A percentile compares a stretch with the other conserved stretches of the same genome.
Evolutionary conservation across 208 protist genomes (phyloP).

Genomic region (Strigomonas galati): DNA sequence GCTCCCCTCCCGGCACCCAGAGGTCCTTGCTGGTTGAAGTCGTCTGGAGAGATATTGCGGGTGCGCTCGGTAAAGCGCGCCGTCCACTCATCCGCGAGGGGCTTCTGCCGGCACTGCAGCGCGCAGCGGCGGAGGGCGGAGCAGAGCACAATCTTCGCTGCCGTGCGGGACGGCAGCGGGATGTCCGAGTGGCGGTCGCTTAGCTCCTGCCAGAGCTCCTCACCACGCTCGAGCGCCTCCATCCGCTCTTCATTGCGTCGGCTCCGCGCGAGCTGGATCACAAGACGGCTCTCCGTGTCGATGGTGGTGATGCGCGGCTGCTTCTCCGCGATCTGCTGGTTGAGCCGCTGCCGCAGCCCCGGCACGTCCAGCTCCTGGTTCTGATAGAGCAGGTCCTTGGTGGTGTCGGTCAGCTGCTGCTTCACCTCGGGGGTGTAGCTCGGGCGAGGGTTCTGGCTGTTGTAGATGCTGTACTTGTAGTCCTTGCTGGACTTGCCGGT

Average conservation of each 20-base stretch:
- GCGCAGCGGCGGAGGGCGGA: slow-evolving; percentile 75
- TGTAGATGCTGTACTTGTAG: not conserved
- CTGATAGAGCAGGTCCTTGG: not conserved
- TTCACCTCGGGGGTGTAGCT: not conserved
- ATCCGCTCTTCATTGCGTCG: slow-evolving; percentile 36
- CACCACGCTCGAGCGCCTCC: slow-evolving; percentile 66
- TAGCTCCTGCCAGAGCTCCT: slow-evolving; percentile 69
- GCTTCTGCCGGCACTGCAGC: slow-evolving; percentile 31
- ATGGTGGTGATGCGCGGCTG: slow-evolving; percentile 33
- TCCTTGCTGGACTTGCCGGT: not conserved
- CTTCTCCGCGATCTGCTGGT: slow-evolving; percentile 18
- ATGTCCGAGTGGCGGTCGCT: slow-evolving; percentile 34
- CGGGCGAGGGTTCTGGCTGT: not conserved
- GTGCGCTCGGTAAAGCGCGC: slow-evolving; percentile 58
- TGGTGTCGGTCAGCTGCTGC: not conserved
- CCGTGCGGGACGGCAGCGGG: slow-evolving; percentile 47
- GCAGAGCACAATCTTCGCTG: slow-evolving; percentile 64
- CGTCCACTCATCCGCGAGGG: slow-evolving; percentile 67
- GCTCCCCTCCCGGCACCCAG: slow-evolving; percentile 17
- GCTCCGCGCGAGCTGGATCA: slow-evolving; percentile 58
- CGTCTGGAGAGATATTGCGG: slow-evolving; percentile 37
- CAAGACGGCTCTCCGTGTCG: slow-evolving; percentile 63
- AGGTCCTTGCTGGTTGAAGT: slow-evolving; percentile 41
- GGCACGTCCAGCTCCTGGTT: slow-evolving; percentile 18
- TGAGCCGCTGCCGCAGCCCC: slow-evolving; percentile 26